Evolutionary conservation across 495 filamentous ascomycete species (phyloP), one percentile per base, ranked within the genome.

Genomic region (Tuber aestivum): DNA sequence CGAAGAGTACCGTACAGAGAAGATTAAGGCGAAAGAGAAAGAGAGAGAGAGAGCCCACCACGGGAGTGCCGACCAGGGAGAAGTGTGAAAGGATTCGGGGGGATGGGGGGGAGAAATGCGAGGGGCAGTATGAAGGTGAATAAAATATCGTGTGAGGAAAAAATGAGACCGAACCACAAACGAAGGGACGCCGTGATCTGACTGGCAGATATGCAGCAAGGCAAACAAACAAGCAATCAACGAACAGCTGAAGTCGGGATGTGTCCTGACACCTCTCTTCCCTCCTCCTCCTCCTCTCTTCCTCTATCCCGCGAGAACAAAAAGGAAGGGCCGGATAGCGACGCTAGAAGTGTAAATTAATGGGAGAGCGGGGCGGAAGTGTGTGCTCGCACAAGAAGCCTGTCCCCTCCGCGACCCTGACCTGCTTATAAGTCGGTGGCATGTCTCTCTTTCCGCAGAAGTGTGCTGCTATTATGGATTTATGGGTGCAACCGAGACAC

Each of bases 161-260:
- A 73, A 40, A 42, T 76, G 72, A 78, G 72, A 77, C 27, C 16
- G 70, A 56, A 70, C 41, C 73, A 74, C 76, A 76, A 68, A 48
- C 50, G 72, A 72, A 73, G 21, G 50, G 40, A 61, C n/a, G 48
- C 45, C 38, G 32, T 20, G 70, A 72, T 75, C 77, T 79, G 78
- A 75, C 69, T 76, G 78, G 72, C 72, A 72, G 77, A 69, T 74
- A 71, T 40, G 76, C 42, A 61, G 70, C 75, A 56, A 50, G 42
- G 56, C 56, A 35, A 65, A 65, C 56, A 32, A 65, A 0, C n/a
- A 61, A 50, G 0, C 45, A 61, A 61, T 65, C 56, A 65, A 16
- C 27, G 56, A 65, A 32, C 14, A 18, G 56, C 14, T 65, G 56
- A 65, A 35, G 56, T 65, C 35, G 16, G 56, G 56, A 65, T 65